phyloP scores from a whole-genome alignment of 2,329 filamentous ascomycete species.

The Penicillium sp. region DNA sequence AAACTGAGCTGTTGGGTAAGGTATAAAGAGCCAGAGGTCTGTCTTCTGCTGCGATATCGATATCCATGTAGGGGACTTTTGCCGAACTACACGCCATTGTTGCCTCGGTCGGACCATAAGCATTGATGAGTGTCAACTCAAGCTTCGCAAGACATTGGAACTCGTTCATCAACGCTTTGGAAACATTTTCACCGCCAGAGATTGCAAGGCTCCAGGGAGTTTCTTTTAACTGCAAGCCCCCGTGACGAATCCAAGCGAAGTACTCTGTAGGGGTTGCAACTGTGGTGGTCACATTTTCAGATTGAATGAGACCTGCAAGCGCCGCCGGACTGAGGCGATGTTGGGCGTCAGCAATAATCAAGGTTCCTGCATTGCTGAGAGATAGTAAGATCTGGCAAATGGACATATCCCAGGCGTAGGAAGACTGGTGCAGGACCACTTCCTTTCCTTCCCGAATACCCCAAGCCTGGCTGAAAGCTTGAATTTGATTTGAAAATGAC shows the following conservation, averaged over 20 bases:
- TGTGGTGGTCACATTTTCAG: conserved; percentile 18
- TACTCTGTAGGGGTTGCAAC: conserved; percentile 23
- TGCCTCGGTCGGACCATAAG: conserved; percentile 31
- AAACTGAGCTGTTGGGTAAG: conserved; percentile 40
- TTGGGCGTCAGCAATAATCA: conserved; percentile 14
- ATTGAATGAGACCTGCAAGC: conserved; percentile 15
- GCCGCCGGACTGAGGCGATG: conserved; percentile 19
- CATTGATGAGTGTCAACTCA: conserved; percentile 21
- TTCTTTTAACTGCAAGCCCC: conserved; percentile 1
- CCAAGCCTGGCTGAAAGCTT: conserved; percentile 7
- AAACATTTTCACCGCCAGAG: conserved; percentile 24
- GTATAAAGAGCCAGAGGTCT: conserved; percentile 18
- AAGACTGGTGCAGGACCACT: conserved; percentile 24
- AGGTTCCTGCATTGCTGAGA: conserved; percentile 17
- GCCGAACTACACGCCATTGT: conserved; percentile 19
- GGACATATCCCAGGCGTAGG: conserved; percentile 24
- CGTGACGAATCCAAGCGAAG: conserved; percentile 15
- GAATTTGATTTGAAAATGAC: conserved; percentile 13
- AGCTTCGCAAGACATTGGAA: conserved; percentile 13
- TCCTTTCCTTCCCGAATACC: conserved; percentile 9
- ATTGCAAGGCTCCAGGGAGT: conserved; percentile 14
- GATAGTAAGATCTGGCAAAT: conserved; percentile 21
- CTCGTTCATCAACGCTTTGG: conserved; percentile 4
- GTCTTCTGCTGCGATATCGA: background rate
- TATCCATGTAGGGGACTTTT: conserved; percentile 19